Conservation (phyloP, 129 eudicot species). For the Ambrosia artemisiifolia region DNA sequence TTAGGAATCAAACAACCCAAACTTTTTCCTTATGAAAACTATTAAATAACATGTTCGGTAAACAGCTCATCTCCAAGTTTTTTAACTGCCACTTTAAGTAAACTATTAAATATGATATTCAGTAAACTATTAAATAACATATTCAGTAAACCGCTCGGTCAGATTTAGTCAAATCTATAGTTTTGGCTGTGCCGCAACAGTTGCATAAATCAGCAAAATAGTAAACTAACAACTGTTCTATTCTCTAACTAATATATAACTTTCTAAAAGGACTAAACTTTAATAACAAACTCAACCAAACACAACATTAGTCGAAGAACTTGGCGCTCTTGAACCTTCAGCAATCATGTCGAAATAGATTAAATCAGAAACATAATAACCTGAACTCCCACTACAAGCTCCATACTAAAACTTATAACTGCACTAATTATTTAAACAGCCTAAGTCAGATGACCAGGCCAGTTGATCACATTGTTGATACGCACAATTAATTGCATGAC, state of each 20-base stretch:
- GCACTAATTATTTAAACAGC: constrained; percentile 63
- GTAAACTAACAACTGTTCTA: no score
- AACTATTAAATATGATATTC: no score
- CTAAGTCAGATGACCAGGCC: constrained; percentile 56
- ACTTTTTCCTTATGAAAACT: no score
- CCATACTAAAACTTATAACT: constrained; percentile 82
- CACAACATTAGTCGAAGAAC: constrained; percentile 64
- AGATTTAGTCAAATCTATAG: constrained; percentile 76
- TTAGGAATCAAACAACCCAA: no score
- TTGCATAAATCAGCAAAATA: constrained; percentile 13
- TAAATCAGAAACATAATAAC: constrained; percentile 68
- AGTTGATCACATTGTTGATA: constrained; percentile 69
- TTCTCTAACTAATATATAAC: not conserved
- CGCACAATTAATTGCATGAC: constrained; percentile 51
- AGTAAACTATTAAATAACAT: no score
- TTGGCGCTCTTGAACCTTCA: constrained; percentile 39
- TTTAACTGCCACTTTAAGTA: no score
- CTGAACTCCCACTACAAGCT: constrained; percentile 84
- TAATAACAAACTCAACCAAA: constrained; percentile 61
- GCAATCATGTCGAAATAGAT: constrained; percentile 63
- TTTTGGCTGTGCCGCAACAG: constrained; percentile 83
- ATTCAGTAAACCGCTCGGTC: constrained; percentile 92
- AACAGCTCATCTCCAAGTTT: no score
- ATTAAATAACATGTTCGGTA: no score
- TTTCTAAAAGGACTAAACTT: constrained; percentile 1